Percentiles rank a stretch among this genome's conserved stretches.
These are phyloP conservation scores for Metschnikowia proteae DNA, from an alignment of 805 yeast species.

Conservation along the genomic window DNA sequence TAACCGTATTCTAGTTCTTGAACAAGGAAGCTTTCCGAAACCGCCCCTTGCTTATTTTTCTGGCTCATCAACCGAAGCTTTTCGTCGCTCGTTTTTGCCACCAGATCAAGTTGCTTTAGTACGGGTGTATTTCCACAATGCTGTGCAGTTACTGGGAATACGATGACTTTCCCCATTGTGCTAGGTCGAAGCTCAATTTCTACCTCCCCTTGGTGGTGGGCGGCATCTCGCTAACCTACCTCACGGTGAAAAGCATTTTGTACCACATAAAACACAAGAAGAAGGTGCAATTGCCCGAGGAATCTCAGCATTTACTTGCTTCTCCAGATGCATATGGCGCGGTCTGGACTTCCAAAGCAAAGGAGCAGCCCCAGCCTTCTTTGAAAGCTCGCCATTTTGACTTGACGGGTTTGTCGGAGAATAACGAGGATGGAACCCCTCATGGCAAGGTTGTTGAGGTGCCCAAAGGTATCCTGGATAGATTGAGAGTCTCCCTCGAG, in stretches of 20 bases:
- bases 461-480: constrained; percentile 49
- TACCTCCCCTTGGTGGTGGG: constrained; percentile 30
- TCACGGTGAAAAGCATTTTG: constrained; percentile 17
- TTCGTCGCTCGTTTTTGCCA: neutral
- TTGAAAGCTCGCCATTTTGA: constrained; percentile 64
- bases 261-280: constrained; percentile 3
- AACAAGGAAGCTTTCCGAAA: neutral
- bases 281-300: constrained; percentile 20
- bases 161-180: constrained; percentile 59
- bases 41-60: neutral
- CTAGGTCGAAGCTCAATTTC: constrained; percentile 39
- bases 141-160: constrained; percentile 46
- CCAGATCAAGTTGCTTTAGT: neutral
- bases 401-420: constrained; percentile 49
- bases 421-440: constrained; percentile 57
- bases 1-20: neutral
- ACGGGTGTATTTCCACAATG: constrained; percentile 5
- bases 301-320: constrained; percentile 34
- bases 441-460: constrained; percentile 51
- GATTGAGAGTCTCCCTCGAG: constrained; percentile 50
- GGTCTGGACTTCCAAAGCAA: constrained; percentile 9
- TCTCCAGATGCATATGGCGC: constrained; percentile 32
- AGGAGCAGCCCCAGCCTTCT: constrained; percentile 16
- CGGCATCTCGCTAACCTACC: constrained; percentile 25
- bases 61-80: neutral